Conservation (phyloP, 352 stramenopile genomes). For the Phytopythium chamaehyphon region DNA sequence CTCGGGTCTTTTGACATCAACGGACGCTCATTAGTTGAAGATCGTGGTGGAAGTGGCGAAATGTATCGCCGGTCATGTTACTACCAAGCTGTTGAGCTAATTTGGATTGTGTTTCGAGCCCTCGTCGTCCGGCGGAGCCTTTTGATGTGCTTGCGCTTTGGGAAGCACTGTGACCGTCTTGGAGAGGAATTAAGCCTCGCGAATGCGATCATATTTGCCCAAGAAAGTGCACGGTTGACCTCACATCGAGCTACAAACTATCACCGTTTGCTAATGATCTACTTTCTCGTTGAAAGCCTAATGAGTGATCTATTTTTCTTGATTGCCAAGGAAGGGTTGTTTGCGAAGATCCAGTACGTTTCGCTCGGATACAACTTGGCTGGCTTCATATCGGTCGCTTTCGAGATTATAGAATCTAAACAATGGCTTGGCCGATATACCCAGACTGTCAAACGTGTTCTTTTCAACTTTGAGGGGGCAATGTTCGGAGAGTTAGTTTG, state of each 20-base stretch:
- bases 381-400: conserved; percentile 13
- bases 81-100: conserved; percentile 17
- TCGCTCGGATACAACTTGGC: conserved; percentile 26
- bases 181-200: conserved; percentile 15
- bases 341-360: conserved; percentile 29
- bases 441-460: conserved; percentile 6
- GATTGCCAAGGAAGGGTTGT: conserved; percentile 24
- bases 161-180: conserved; percentile 20
- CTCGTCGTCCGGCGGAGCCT: conserved; percentile 21
- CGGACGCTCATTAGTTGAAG: conserved; percentile 10
- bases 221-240: conserved; percentile 26
- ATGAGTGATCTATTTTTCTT: conserved; percentile 27
- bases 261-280: conserved; percentile 14
- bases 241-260: conserved; percentile 24
- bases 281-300: conserved; percentile 21
- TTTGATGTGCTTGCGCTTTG: conserved; percentile 20
- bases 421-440: background rate
- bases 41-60: conserved; percentile 8
- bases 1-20: conserved; percentile 30
- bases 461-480: conserved; percentile 20
- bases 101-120: conserved; percentile 25
- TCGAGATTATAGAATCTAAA: conserved; percentile 15
- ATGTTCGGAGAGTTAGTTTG: conserved; percentile 12
- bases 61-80: conserved; percentile 18
- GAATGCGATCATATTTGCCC: conserved; percentile 26